Conservation (phyloP, 495 filamentous ascomycete species). For the Friedmanniomyces endolithicus region DNA sequence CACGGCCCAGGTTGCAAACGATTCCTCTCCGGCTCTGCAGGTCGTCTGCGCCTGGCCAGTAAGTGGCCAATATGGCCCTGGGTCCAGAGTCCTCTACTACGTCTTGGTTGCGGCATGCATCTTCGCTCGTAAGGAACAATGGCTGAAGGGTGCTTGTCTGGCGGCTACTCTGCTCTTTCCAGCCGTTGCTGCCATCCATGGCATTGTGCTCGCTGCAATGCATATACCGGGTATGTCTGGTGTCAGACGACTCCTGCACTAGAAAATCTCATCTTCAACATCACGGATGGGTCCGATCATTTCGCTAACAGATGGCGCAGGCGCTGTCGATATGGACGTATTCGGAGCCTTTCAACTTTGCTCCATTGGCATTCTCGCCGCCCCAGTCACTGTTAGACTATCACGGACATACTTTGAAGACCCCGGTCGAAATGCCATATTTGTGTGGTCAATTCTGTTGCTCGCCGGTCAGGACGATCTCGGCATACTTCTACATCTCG, state of each 20-base stretch:
- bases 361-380: conserved; percentile 47
- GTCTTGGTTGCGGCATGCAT: conserved; percentile 46
- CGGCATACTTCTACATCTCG: neutral
- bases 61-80: conserved; percentile 43
- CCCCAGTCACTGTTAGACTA: conserved; percentile 43
- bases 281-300: too few species aligned
- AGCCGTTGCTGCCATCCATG: conserved; percentile 48
- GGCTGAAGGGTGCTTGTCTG: conserved; percentile 45
- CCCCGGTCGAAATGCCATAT: conserved; percentile 48
- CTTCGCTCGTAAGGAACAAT: conserved; percentile 43
- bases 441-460: conserved; percentile 45
- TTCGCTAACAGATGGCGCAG: conserved; percentile 22
- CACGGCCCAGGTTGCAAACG: neutral
- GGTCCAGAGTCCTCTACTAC: conserved; percentile 35
- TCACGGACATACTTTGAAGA: conserved; percentile 49
- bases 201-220: conserved; percentile 41
- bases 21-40: conserved; percentile 24
- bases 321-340: conserved; percentile 51
- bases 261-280: neutral
- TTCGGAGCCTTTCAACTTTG: conserved; percentile 53
- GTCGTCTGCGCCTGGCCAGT: conserved; percentile 51
- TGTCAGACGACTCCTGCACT: neutral
- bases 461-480: conserved; percentile 36
- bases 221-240: conserved; percentile 39
- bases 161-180: conserved; percentile 51